Evolutionary conservation across 768 basidiomycete species (phyloP).

Genomic region (Lactarius psammicola): DNA sequence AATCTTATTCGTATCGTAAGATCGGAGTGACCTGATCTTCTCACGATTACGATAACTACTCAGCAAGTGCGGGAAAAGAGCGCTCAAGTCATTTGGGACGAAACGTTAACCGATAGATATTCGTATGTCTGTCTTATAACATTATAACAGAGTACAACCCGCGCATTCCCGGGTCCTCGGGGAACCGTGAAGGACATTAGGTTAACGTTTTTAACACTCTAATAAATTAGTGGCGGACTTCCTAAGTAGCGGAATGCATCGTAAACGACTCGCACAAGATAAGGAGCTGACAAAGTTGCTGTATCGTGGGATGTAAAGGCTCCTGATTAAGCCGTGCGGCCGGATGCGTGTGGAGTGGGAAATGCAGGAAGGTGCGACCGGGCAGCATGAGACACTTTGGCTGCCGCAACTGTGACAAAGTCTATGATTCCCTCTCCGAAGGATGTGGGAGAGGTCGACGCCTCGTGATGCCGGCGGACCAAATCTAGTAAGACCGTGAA

Average conservation of each 20-base stretch:
- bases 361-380: slow-evolving; percentile 2
- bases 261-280: neutral
- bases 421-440: slow-evolving; percentile 15
- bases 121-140: neutral
- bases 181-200: no score
- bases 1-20: neutral
- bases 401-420: slow-evolving; percentile 22
- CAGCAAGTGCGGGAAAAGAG: no score
- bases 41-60: no score
- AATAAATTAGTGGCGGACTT: neutral
- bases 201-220: neutral
- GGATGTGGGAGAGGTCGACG: neutral
- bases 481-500: slow-evolving; percentile 12
- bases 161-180: neutral
- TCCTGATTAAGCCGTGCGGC: neutral
- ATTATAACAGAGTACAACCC: neutral
- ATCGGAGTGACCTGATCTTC: neutral
- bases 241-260: slow-evolving; percentile 7
- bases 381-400: slow-evolving; percentile 11
- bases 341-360: slow-evolving; percentile 1
- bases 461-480: slow-evolving; percentile 10
- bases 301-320: neutral
- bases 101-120: neutral
- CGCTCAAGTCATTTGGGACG: neutral
- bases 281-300: neutral